Evolutionary conservation across 176 grass and related monocot genomes (phyloP), one percentile per base, ranked within the genome.

Genomic region (Panicum miliaceum): DNA sequence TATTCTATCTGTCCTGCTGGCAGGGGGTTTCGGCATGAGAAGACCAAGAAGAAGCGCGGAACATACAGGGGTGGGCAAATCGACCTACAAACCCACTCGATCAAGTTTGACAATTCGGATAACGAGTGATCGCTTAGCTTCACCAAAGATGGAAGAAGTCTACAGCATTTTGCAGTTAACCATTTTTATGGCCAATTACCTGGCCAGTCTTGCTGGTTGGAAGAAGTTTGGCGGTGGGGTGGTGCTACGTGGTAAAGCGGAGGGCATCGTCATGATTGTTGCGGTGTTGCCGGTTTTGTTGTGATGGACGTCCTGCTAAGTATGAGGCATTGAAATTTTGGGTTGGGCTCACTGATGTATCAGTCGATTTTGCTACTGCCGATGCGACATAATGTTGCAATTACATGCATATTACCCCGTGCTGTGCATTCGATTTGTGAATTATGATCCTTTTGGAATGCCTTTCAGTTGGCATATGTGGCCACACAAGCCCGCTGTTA

Each of bases 21-120:
- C 87, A 99, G 96, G 90, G 91, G 89, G n/a, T 99, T 99, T 71
- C 90, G 96, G 57, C 96, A 96, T 46, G 96, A 99, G 90, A 99
- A 99, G 81, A 99, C 93, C 42, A 99, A 96, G 78, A 99, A 99
- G 84, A 99, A 99, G 86, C 89, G 93, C 4, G 96, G 96, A 56
- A 84, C 68, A 38, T 99, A 95, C 63, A 88, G 82, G 70, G 96
- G 96, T 13, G 96, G 96, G 37, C 61, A 87, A 54, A 98, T 98
- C 46, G 93, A 98, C 93, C 32, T 87, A 3, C 82, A 92, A 57
- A 93, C 96, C 25, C 91, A 96, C 77, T 99, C 96, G 0, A 91
- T 96, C 60, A 99, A 99, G 83, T 99, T 99, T 18, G 80, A 81
- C 2, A 71, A 94, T 75, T 94, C 89, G 14, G 93, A 99, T 3